Evolutionary conservation across 1,284 basidiomycete species (phyloP).

Genomic region (Fomes fomentarius): DNA sequence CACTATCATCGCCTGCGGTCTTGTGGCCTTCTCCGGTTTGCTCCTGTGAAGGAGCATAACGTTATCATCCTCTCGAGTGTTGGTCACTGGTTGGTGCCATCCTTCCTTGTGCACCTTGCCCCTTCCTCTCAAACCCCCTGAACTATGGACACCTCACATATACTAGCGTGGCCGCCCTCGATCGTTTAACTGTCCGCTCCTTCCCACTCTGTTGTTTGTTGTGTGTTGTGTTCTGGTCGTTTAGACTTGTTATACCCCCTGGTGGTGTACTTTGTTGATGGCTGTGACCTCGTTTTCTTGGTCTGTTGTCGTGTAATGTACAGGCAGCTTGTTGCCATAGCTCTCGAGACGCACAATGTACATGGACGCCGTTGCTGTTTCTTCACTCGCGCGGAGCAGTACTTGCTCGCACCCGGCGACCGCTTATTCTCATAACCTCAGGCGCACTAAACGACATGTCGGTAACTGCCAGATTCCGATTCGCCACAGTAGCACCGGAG

Average conservation of each 20-base stretch:
- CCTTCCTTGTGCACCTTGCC: constrained; percentile 25
- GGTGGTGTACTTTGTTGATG: background rate
- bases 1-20: constrained; percentile 28
- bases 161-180: constrained; percentile 12
- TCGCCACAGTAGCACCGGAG: no score
- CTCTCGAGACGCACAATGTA: background rate
- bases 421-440: no score
- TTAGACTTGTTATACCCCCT: background rate
- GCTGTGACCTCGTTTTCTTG: background rate
- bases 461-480: no score
- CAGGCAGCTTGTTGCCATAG: background rate
- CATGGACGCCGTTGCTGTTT: background rate
- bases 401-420: no score
- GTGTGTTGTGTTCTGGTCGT: background rate
- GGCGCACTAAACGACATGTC: no score
- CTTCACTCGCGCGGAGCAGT: no score
- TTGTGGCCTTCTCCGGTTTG: constrained; percentile 30
- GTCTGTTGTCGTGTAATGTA: background rate
- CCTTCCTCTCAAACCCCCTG: constrained; percentile 6
- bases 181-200: constrained; percentile 17
- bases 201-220: constrained; percentile 3
- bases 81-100: background rate
- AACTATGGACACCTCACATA: constrained; percentile 10
- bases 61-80: constrained; percentile 1
- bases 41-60: constrained; percentile 23